Percentiles rank a stretch among this genome's conserved stretches.
phyloP scores from a whole-genome alignment of 495 filamentous ascomycete species.

The Filosporella fistucella region DNA sequence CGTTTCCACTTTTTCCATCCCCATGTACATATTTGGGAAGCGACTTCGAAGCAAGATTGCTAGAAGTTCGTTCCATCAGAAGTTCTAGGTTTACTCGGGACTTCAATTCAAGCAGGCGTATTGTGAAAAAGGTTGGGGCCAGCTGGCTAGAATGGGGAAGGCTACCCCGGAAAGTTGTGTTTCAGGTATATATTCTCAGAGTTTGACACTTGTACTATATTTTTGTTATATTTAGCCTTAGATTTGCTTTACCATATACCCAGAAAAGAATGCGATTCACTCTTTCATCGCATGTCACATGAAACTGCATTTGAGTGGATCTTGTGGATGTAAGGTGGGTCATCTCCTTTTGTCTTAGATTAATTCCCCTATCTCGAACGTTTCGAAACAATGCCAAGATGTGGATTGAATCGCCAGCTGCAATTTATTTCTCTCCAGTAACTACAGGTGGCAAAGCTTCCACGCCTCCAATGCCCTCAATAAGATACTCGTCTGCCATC shows the following conservation, averaged over 20 bases:
- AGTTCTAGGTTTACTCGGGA: conserved; percentile 23
- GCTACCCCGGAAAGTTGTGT: neutral
- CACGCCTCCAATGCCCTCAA: neutral
- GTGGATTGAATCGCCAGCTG: too few relatives aligned
- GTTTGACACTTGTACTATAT: conserved; percentile 1
- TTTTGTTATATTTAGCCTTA: too few relatives aligned
- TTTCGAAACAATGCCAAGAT: too few relatives aligned
- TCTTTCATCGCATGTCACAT: conserved; percentile 8
- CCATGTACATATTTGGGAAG: conserved; percentile 51
- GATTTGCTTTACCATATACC: conserved; percentile 4
- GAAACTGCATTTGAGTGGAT: too few relatives aligned
- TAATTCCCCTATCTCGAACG: too few relatives aligned
- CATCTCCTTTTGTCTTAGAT: too few relatives aligned
- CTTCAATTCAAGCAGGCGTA: neutral
- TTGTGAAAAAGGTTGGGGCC: neutral
- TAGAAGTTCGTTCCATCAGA: conserved; percentile 37
- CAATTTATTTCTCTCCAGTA: too few relatives aligned
- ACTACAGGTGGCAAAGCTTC: too few relatives aligned
- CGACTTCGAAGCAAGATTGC: conserved; percentile 37
- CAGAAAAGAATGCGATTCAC: conserved; percentile 10
- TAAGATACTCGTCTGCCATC: neutral
- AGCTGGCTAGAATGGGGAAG: neutral
- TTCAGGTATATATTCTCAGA: neutral
- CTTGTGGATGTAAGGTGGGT: too few relatives aligned
- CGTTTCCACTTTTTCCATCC: conserved; percentile 42